Conservation (phyloP, 129 eudicot species). For the Pseudognaphalium luteoalbum region DNA sequence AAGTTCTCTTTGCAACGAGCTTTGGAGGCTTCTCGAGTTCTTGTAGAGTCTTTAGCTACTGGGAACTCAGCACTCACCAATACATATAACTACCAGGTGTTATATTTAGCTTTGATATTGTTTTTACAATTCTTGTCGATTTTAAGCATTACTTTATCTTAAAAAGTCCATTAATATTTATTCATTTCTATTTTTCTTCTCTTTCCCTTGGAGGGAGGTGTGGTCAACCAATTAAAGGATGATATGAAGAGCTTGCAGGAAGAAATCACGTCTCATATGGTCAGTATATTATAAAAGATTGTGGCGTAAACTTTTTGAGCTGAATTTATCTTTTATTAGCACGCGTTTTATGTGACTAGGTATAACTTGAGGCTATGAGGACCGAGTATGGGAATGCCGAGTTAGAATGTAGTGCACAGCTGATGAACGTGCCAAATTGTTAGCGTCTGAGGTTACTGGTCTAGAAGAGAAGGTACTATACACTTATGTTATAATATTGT, state of each 20-base stretch:
- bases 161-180: background rate
- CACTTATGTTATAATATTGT: slow-evolving; percentile 13
- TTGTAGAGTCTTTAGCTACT: slow-evolving; percentile 88
- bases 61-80: slow-evolving; percentile 92
- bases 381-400: slow-evolving; percentile 72
- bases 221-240: slow-evolving; percentile 69
- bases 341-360: slow-evolving; percentile 47
- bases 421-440: slow-evolving; percentile 94
- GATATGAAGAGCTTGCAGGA: slow-evolving; percentile 79
- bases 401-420: slow-evolving; percentile 98
- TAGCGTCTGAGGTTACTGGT: slow-evolving; percentile 97
- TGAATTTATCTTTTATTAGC: background rate
- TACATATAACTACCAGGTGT: slow-evolving; percentile 92
- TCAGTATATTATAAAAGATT: slow-evolving; percentile 38
- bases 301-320: slow-evolving; percentile 17
- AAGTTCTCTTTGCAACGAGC: slow-evolving; percentile 98
- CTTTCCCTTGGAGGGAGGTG: slow-evolving; percentile 57
- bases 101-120: background rate
- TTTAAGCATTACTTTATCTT: slow-evolving; percentile 9
- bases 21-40: slow-evolving; percentile 85
- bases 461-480: slow-evolving; percentile 98
- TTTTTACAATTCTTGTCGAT: background rate
- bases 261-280: slow-evolving; percentile 75
- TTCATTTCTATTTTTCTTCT: background rate
- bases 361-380: slow-evolving; percentile 79